A percentile compares a stretch with the other conserved stretches of the same genome.
Evolutionary conservation across 306 rosid species (phyloP).

Genomic region (Abrus pulchellus): DNA sequence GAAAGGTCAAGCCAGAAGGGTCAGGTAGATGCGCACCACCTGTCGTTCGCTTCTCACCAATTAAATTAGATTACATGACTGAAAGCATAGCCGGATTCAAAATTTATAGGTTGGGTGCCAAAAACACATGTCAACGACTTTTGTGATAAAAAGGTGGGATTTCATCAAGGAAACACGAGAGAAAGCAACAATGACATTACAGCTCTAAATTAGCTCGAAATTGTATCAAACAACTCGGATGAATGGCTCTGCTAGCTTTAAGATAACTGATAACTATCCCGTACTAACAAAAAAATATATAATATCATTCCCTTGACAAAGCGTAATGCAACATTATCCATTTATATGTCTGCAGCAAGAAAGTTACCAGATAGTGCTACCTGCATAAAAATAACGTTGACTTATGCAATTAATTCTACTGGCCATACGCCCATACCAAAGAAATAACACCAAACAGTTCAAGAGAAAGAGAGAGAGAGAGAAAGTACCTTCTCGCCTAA

Average conservation of each 20-base stretch:
- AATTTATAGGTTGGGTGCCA: slow-evolving; percentile 1
- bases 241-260: slow-evolving; percentile 30
- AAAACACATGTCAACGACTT: neutral
- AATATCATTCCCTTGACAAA: slow-evolving; percentile 5
- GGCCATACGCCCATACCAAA: slow-evolving; percentile 3
- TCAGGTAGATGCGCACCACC: neutral
- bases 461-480: neutral
- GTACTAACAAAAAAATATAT: slow-evolving; percentile 2
- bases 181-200: neutral
- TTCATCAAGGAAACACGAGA: neutral
- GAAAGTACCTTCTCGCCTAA: slow-evolving; percentile 90
- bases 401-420: neutral
- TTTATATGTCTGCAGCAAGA: slow-evolving; percentile 83
- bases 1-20: neutral
- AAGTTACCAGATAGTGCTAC: slow-evolving; percentile 70
- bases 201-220: neutral
- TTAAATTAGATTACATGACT: neutral
- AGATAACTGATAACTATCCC: neutral
- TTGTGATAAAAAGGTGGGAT: neutral
- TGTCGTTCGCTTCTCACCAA: neutral
- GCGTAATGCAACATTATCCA: slow-evolving; percentile 2
- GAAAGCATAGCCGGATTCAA: neutral
- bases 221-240: slow-evolving; percentile 18
- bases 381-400: slow-evolving; percentile 54
- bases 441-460: neutral